Conservation (phyloP, 768 basidiomycete species). For the Lactarius deliciosus region DNA sequence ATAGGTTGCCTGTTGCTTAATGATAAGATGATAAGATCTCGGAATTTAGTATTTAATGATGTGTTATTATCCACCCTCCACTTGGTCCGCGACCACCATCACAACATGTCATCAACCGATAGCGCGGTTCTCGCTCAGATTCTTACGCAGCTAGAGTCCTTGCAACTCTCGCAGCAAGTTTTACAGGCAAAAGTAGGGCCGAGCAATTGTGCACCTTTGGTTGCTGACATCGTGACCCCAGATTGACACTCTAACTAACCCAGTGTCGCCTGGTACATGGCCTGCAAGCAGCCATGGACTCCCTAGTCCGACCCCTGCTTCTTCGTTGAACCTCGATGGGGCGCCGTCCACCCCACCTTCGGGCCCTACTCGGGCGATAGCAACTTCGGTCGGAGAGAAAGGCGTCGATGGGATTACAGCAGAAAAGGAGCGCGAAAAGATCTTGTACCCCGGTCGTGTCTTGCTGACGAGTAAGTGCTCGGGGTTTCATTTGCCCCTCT, state of each 20-base stretch:
- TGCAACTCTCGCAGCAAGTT: conserved; percentile 74
- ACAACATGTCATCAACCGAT: conserved; percentile 23
- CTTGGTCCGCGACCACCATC: not conserved
- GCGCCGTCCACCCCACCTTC: conserved; percentile 36
- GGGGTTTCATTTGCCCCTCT: conserved; percentile 23
- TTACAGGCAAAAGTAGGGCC: conserved; percentile 73
- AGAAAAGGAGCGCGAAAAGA: conserved; percentile 70
- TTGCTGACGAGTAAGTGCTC: conserved; percentile 72
- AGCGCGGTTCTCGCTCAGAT: conserved; percentile 73
- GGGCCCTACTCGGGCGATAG: conserved; percentile 23
- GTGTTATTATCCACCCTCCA: not conserved
- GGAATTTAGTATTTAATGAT: not conserved
- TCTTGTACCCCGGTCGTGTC: conserved; percentile 80
- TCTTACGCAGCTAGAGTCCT: conserved; percentile 62
- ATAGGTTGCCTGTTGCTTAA: not conserved
- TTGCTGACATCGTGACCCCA: conserved; percentile 31
- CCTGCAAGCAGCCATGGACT: conserved; percentile 38
- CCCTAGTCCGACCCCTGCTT: conserved; percentile 34
- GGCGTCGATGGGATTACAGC: conserved; percentile 11
- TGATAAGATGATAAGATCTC: not conserved
- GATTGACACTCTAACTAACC: conserved; percentile 51
- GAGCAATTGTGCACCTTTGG: not conserved
- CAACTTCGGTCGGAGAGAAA: conserved; percentile 27
- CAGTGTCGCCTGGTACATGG: conserved; percentile 32
- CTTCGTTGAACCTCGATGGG: conserved; percentile 35